phyloP scores from a whole-genome alignment of 2,329 filamentous ascomycete genomes.

The Penicillium aurantiogriseum region DNA sequence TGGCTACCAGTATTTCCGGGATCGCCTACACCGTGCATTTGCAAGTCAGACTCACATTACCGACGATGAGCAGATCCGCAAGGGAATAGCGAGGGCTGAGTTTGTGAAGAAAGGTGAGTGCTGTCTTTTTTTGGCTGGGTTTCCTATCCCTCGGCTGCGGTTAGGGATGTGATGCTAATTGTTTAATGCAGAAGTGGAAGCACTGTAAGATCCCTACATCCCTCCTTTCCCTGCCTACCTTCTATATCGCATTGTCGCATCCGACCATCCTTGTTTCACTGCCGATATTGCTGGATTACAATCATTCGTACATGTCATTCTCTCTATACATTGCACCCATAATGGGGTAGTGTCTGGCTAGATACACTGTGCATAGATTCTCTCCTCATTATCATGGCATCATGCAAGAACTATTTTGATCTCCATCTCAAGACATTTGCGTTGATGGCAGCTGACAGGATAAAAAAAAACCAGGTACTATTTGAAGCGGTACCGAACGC shows the following conservation, averaged over 20 bases:
- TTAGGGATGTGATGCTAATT: constrained; percentile 2
- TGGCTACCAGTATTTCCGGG: constrained; percentile 78
- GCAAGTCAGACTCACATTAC: constrained; percentile 67
- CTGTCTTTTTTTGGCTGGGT: neutral
- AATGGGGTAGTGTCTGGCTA: constrained; percentile 20
- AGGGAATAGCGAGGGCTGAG: constrained; percentile 73
- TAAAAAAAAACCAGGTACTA: constrained; percentile 65
- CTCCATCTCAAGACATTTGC: constrained; percentile 5
- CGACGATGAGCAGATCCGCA: constrained; percentile 71
- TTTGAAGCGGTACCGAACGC: constrained; percentile 82
- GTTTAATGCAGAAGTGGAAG: constrained; percentile 72
- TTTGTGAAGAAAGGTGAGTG: constrained; percentile 83
- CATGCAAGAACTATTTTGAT: constrained; percentile 17
- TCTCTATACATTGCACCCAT: constrained; percentile 20
- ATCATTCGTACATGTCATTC: constrained; percentile 16
- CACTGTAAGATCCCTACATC: constrained; percentile 62
- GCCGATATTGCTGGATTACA: neutral
- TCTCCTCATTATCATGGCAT: constrained; percentile 24
- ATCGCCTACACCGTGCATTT: constrained; percentile 81
- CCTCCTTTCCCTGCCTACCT: neutral
- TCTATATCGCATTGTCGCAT: neutral
- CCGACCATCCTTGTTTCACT: neutral
- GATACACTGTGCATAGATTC: constrained; percentile 12
- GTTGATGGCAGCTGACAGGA: constrained; percentile 24
- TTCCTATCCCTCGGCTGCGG: neutral